Evolutionary conservation across 345 rosid genomes (phyloP).

Genomic region (Melaleuca quinquenervia): DNA sequence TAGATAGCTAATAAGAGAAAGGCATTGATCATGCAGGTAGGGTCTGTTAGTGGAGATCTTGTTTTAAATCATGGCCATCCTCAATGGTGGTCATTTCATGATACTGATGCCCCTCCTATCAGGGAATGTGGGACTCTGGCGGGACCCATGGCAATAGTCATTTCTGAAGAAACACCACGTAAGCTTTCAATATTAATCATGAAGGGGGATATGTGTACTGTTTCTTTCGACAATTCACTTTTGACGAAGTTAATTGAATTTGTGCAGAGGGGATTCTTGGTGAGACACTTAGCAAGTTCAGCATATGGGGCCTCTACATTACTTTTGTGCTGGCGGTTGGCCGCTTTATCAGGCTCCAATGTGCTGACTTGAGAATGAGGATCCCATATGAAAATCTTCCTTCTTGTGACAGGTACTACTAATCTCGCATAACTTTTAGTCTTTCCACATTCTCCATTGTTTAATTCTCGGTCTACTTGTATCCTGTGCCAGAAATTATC

Average conservation of each 20-base stretch:
- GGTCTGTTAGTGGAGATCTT: slow-evolving; percentile 26
- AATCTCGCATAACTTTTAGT: neutral
- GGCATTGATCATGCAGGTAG: slow-evolving; percentile 14
- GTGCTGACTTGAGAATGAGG: slow-evolving; percentile 38
- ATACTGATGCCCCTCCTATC: slow-evolving; percentile 4
- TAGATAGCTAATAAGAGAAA: neutral
- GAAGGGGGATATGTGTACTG: neutral
- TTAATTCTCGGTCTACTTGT: neutral
- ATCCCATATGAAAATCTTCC: slow-evolving; percentile 45
- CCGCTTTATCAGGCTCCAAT: slow-evolving; percentile 33
- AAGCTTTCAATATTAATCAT: slow-evolving; percentile 2
- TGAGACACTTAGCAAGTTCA: slow-evolving; percentile 44
- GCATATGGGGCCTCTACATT: slow-evolving; percentile 43
- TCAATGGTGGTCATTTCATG: slow-evolving; percentile 45
- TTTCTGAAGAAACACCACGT: slow-evolving; percentile 43
- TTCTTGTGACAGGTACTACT: slow-evolving; percentile 35
- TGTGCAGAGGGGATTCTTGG: slow-evolving; percentile 41
- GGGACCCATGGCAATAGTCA: slow-evolving; percentile 35
- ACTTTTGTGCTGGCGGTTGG: slow-evolving; percentile 45
- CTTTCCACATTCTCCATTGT: neutral
- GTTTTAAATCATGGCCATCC: slow-evolving; percentile 27
- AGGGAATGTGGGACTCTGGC: slow-evolving; percentile 18
- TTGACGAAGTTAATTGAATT: neutral
- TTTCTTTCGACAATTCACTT: neutral
- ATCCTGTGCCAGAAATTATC: neutral